phyloP scores from a whole-genome alignment of 2,329 filamentous ascomycete species.

The Exophiala alcalophila region DNA sequence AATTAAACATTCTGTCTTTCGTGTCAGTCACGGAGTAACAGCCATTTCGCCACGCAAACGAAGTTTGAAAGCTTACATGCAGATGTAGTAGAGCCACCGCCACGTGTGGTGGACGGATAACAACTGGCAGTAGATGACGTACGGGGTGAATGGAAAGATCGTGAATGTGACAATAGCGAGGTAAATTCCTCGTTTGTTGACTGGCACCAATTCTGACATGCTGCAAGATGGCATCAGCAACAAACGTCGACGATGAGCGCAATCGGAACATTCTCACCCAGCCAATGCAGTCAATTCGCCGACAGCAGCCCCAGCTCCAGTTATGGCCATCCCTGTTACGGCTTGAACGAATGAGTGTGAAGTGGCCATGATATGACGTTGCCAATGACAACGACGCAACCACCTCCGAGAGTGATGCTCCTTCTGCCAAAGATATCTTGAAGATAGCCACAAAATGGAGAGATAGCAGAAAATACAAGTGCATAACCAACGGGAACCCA shows the following conservation, averaged over 20 bases:
- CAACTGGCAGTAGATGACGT: background rate
- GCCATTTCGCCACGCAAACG: background rate
- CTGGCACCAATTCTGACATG: conserved; percentile 16
- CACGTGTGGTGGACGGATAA: background rate
- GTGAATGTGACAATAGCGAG: conserved; percentile 1
- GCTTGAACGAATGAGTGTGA: conserved; percentile 7
- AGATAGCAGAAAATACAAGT: conserved; percentile 6
- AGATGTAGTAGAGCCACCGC: conserved; percentile 1
- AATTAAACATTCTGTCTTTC: conserved; percentile 4
- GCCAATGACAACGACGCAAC: conserved; percentile 2
- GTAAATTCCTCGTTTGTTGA: conserved; percentile 13
- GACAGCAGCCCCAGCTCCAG: conserved; percentile 9
- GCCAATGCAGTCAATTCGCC: conserved; percentile 14
- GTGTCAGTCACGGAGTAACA: background rate
- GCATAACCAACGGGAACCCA: too few species aligned
- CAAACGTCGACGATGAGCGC: too few species aligned
- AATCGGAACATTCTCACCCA: too few species aligned
- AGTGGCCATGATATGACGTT: conserved; percentile 8
- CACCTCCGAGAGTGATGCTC: conserved; percentile 8
- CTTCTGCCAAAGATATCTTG: conserved; percentile 14
- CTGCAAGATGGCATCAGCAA: too few species aligned
- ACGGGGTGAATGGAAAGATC: conserved; percentile 13
- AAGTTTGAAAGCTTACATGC: background rate
- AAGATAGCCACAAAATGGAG: conserved; percentile 12
- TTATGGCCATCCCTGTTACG: conserved; percentile 2